Evolutionary conservation across 768 basidiomycete genomes (phyloP), one percentile per base, ranked within the genome.

Genomic region (Porphyrellus cyaneotinctus): DNA sequence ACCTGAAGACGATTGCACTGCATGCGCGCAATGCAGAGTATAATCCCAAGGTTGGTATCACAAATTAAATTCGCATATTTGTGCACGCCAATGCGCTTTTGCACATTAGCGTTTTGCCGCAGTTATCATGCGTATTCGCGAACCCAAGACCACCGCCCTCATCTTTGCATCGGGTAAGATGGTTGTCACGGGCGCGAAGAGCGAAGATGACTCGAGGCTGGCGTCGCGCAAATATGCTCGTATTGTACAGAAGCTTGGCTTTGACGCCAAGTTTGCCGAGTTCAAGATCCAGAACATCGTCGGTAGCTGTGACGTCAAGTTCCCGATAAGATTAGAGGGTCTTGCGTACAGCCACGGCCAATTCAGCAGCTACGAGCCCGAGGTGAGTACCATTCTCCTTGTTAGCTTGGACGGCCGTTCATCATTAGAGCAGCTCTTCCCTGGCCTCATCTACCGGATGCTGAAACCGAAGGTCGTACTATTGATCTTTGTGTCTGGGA

Each of bases 261-360:
- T 99, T 73, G 95, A 98, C 58, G 95, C 95, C 63, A 97, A 97
- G 75, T 98, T 98, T 71, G 92, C 91, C 36, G 95, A 99, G 72
- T 98, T 98, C 78, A 99, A 98, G 76, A 98, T 98, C 46, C 95
- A 98, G 78, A 99, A 98, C 72, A 98, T 98, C 43, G 97, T 98
- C 31, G 95, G 95, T 42, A 88, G 85, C 67, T 97, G 95, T 72
- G 95, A 99, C 68, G 95, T 97, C 67, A 95, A 95, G 75, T 98
- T 99, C 76, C 95, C 97, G 56, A 98, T 98, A 66, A 84, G 97
- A 57, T 75, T 98, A 65, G 97, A 98, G 75, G 97, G 97, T 47
- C 79, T 99, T 57, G 95, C 95, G 2, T 99, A 95, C 75, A 87
- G 86, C 62, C 97, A 98, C 82, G 95, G 95, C 65, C 89, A 94